Evolutionary conservation across 2,329 filamentous ascomycete genomes (phyloP).

Genomic region (Calonectria henricotiae): DNA sequence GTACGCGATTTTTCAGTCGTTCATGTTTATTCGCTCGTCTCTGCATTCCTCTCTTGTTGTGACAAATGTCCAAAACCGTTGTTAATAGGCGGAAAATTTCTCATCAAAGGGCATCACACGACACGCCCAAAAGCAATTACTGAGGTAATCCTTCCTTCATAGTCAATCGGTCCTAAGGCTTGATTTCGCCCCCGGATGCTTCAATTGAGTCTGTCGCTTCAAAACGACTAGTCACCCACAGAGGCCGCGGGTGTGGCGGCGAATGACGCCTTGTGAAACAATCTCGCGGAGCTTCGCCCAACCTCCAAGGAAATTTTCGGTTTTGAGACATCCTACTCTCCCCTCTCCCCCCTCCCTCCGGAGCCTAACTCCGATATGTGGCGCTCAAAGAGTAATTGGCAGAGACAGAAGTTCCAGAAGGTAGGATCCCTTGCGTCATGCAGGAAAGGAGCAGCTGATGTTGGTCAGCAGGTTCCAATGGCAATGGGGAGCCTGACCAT

Average conservation of each 20-base stretch:
- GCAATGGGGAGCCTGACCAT: conserved; percentile 7
- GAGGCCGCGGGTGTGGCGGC: background rate
- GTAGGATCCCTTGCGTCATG: conserved; percentile 12
- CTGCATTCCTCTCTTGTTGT: background rate
- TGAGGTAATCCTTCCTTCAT: background rate
- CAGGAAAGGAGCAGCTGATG: conserved; percentile 5
- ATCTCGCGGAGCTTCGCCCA: background rate
- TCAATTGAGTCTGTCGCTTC: background rate
- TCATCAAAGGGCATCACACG: background rate
- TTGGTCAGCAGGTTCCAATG: conserved; percentile 1
- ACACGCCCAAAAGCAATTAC: background rate
- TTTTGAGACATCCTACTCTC: background rate
- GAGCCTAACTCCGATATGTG: background rate
- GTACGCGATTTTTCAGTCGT: conserved; percentile 4
- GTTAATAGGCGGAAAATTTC: conserved; percentile 6
- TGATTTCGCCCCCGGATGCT: background rate
- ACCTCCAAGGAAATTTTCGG: conserved; percentile 6
- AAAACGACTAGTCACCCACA: conserved; percentile 3
- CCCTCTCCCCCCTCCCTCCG: background rate
- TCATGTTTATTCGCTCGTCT: conserved; percentile 1
- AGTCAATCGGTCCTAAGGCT: background rate
- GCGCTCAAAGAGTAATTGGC: background rate
- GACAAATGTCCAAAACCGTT: background rate
- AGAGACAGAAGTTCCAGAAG: conserved; percentile 10
- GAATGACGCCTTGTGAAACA: background rate